phyloP scores from a whole-genome alignment of 495 filamentous ascomycete species.

The Penicillium soppii region DNA sequence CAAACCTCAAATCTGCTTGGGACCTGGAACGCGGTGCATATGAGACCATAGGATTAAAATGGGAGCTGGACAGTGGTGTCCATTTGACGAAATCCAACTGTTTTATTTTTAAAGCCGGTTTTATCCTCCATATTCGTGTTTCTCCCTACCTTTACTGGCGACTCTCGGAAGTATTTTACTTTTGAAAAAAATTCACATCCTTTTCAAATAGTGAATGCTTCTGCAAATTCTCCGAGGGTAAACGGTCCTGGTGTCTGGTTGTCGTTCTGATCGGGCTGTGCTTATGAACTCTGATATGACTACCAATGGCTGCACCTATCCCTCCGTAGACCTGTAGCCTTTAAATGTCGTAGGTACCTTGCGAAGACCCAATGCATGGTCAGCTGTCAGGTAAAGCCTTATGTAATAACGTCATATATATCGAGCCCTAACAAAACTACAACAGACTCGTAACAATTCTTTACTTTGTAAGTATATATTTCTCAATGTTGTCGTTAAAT shows the following conservation, averaged over 20 bases:
- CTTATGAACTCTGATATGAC: conserved; percentile 10
- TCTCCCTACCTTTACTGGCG: conserved; percentile 26
- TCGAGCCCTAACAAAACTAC: too few species aligned
- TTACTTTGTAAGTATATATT: not conserved
- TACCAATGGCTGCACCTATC: not conserved
- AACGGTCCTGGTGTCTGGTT: not conserved
- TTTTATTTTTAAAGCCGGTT: conserved; percentile 31
- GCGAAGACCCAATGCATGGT: too few species aligned
- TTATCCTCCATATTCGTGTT: conserved; percentile 29
- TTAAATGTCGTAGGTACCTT: too few species aligned
- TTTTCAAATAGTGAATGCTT: conserved; percentile 10
- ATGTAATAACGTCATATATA: not conserved
- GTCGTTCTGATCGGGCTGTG: not conserved
- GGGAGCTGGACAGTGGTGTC: conserved; percentile 18
- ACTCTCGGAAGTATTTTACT: conserved; percentile 25
- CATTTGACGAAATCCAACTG: conserved; percentile 30
- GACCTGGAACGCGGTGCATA: conserved; percentile 34
- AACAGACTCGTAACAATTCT: too few species aligned
- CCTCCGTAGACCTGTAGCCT: too few species aligned
- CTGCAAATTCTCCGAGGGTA: not conserved
- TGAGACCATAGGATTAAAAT: conserved; percentile 28
- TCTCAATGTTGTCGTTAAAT: too few species aligned
- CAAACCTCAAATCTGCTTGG: conserved; percentile 37
- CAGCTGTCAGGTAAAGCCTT: not conserved
- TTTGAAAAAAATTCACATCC: conserved; percentile 17